A percentile compares a stretch with the other conserved stretches of the same genome.
Conservation (phyloP, 192 early-diverging fungal species). For the Dissophora globulifera region DNA sequence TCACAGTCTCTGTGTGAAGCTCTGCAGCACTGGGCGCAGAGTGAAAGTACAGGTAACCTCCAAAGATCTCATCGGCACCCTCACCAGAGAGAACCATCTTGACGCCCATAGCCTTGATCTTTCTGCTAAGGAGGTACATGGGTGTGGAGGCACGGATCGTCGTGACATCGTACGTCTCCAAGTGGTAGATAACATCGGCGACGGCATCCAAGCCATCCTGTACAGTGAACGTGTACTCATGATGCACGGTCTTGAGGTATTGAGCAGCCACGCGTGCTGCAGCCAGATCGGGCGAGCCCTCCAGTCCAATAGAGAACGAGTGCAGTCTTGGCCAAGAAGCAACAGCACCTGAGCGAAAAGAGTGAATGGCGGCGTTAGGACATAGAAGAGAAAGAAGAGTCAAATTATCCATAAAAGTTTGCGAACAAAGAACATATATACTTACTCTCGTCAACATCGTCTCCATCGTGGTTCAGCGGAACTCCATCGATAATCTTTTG, state of each 20-base stretch:
- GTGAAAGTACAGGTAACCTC: slow-evolving; percentile 99
- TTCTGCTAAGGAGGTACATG: slow-evolving; percentile 97
- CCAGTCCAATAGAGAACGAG: slow-evolving; percentile 97
- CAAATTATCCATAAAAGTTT: too few species aligned
- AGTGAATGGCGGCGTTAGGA: slow-evolving; percentile 1
- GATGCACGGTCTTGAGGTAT: slow-evolving; percentile 92
- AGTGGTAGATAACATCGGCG: slow-evolving; percentile 94
- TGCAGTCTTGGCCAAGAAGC: slow-evolving; percentile 89
- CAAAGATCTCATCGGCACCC: slow-evolving; percentile 97
- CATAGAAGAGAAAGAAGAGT: too few species aligned
- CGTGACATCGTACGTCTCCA: slow-evolving; percentile 99
- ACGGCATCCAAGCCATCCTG: slow-evolving; percentile 97
- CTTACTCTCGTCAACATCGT: slow-evolving; percentile 70
- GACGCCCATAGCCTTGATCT: slow-evolving; percentile 98
- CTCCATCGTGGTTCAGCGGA: slow-evolving; percentile 68
- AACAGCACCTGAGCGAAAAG: slow-evolving; percentile 64
- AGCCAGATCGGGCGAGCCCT: slow-evolving; percentile 91
- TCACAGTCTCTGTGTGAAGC: slow-evolving; percentile 92
- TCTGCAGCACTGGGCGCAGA: slow-evolving; percentile 81
- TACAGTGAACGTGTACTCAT: slow-evolving; percentile 95
- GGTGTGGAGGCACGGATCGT: slow-evolving; percentile 98
- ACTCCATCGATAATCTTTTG: slow-evolving; percentile 68
- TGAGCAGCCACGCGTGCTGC: slow-evolving; percentile 92
- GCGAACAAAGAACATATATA: too few species aligned
- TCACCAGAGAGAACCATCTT: slow-evolving; percentile 99